phyloP scores from a whole-genome alignment of 1,284 basidiomycete species.

The Mycena sp. region DNA sequence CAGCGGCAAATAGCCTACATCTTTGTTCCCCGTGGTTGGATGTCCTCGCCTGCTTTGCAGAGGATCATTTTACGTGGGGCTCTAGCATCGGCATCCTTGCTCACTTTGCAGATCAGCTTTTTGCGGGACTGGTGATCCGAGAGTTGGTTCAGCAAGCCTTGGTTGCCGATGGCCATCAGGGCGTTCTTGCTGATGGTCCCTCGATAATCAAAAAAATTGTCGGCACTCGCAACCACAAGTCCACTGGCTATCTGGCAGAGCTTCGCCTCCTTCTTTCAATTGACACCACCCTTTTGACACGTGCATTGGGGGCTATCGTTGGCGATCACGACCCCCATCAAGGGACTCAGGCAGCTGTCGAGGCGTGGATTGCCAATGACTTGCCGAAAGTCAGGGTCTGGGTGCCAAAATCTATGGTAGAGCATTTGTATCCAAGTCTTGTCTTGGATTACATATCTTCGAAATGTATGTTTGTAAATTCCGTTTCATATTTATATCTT shows the following conservation, averaged over 20 bases:
- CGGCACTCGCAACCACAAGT: conserved; percentile 4
- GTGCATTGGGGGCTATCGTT: not conserved
- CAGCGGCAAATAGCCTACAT: not conserved
- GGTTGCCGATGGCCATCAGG: not conserved
- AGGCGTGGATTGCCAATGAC: not conserved
- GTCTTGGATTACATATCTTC: conserved; percentile 12
- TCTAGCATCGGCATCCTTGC: conserved; percentile 6
- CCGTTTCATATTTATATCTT: not conserved
- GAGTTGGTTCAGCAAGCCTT: not conserved
- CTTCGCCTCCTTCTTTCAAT: not conserved
- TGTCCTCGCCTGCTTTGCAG: not conserved
- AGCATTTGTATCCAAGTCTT: not conserved
- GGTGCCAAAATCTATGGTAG: conserved; percentile 7
- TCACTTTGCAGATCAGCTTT: conserved; percentile 5
- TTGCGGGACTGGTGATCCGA: conserved; percentile 7
- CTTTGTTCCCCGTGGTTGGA: not conserved
- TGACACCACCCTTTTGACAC: not conserved
- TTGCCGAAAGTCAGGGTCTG: conserved; percentile 4
- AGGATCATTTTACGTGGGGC: conserved; percentile 7
- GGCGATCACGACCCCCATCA: not conserved
- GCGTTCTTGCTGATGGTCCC: not conserved
- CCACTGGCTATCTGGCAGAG: conserved; percentile 13
- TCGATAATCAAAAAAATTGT: conserved; percentile 14
- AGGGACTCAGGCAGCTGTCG: not conserved
- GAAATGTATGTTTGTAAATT: not conserved